A percentile compares a stretch with the other conserved stretches of the same genome.
Evolutionary conservation across 1,284 basidiomycete species (phyloP).

Genomic region (Apiotrichum gamsii): DNA sequence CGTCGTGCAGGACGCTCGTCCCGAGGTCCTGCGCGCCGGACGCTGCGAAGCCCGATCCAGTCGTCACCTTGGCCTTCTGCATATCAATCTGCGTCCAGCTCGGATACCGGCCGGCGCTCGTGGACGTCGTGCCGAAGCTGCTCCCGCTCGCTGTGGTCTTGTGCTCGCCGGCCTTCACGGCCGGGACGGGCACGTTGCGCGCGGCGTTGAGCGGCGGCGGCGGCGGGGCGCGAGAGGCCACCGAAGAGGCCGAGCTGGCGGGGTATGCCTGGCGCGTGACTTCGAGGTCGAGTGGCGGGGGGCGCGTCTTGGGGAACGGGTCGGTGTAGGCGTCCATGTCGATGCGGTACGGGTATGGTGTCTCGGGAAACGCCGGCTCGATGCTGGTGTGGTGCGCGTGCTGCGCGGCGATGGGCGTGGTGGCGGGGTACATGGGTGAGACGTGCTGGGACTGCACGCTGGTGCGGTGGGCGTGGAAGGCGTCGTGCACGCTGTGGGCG

Average conservation of each 20-base stretch:
- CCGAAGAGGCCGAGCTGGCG: neutral
- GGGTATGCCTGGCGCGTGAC: constrained; percentile 16
- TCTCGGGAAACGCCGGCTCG: neutral
- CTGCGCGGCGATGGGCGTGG: neutral
- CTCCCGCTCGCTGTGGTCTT: neutral
- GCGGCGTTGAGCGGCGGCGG: neutral
- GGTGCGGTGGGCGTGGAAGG: neutral
- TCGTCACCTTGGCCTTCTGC: too few species aligned
- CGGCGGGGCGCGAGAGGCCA: neutral
- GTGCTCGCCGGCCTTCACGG: neutral
- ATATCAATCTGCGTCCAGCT: neutral
- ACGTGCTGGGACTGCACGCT: too few species aligned
- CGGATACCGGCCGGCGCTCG: constrained; percentile 1
- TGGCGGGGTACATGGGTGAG: neutral
- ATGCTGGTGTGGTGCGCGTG: neutral
- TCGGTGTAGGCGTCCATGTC: neutral
- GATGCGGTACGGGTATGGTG: neutral
- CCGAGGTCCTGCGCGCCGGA: neutral
- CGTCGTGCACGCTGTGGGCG: neutral
- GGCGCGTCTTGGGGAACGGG: constrained; percentile 3
- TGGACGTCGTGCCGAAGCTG: constrained; percentile 14
- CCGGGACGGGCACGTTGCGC: neutral
- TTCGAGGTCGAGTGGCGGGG: constrained; percentile 31
- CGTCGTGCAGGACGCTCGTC: constrained; percentile 25
- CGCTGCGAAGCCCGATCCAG: neutral